Conservation (phyloP, 2,329 filamentous ascomycete species). For the Chaetomium strumarium region DNA sequence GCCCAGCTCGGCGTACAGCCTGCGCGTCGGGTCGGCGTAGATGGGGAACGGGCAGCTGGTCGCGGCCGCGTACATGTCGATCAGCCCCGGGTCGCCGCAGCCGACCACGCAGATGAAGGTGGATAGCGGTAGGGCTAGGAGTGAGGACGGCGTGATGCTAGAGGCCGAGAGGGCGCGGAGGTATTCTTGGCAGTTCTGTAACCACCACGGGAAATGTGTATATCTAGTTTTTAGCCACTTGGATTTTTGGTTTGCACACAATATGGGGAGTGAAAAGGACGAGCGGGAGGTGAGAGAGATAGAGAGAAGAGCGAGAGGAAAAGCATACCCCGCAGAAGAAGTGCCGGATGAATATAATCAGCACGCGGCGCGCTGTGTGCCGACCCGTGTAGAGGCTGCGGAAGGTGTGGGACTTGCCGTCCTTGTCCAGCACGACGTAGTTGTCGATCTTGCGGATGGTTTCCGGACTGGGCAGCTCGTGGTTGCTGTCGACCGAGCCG, state of each 20-base stretch:
- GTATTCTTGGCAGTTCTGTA: constrained; percentile 70
- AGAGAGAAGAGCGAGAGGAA: background rate
- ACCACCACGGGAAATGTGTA: too few relatives aligned
- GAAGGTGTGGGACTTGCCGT: constrained; percentile 56
- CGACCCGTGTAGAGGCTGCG: constrained; percentile 55
- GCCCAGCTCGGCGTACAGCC: constrained; percentile 60
- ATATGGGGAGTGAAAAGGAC: too few relatives aligned
- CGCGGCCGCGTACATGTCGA: constrained; percentile 57
- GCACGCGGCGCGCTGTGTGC: constrained; percentile 49
- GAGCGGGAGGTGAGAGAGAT: background rate
- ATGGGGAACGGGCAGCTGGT: constrained; percentile 67
- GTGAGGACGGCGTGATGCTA: constrained; percentile 45
- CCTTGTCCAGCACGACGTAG: constrained; percentile 54
- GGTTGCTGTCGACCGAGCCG: constrained; percentile 49
- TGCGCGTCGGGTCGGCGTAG: constrained; percentile 66
- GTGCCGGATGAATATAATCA: constrained; percentile 70
- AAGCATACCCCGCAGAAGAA: constrained; percentile 68
- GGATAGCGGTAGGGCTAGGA: constrained; percentile 44
- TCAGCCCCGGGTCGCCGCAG: constrained; percentile 63
- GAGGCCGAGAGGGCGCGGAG: constrained; percentile 55
- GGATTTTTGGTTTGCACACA: too few relatives aligned
- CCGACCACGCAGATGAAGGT: constrained; percentile 66
- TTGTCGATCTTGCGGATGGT: constrained; percentile 47
- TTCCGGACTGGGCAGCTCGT: constrained; percentile 47
- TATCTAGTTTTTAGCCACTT: too few relatives aligned